Base-by-base conservation (phyloP, 106 monocot species). In the Acanthochlamys bracteata region DNA sequence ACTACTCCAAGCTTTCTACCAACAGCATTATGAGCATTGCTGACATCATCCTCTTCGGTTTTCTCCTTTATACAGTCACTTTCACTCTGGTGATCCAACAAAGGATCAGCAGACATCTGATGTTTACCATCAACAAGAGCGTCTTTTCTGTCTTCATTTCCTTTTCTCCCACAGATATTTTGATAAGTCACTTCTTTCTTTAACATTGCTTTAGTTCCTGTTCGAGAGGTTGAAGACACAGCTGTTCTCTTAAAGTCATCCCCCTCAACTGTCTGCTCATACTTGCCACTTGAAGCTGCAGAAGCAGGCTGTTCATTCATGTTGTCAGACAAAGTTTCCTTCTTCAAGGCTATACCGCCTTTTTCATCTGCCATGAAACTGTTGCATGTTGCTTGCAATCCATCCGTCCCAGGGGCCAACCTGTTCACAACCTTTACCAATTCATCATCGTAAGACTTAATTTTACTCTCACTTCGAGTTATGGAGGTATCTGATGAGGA, bases 381-480 rank as follows among this genome's bases (percentile, higher is more conserved):
- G 17, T 42, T 8, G 17, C 39, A 56, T 9, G 21, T 17, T 6
- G 59, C 56, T 39, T 63, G 69, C 27, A 66, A 8, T 16, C 51
- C 76, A 69, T 82, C 79, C 55, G 55, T 69, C 2, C 8, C 52
- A 75, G 57, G 22, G 4, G 54, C 13, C 54, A 63, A 26, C 74
- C 16, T 42, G 53, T 71, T 68, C 13, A 25, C 13, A 25, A 66
- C 55, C 55, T 82, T 82, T 43, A 22, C 58, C 22, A 59, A 68
- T 24, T 72, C 57, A 49, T 20, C 16, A 65, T 71, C 72, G 22
- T 59, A 69, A 83, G 7, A 60, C 24, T 87, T 71, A 33, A 33
- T 6, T 57, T 65, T 45, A 13, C 49, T 41, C 39, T 42, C 56
- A 21, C 40, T 39, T 66, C 27, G 33, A 71, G 56, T 42, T 39